Evolutionary conservation across 1,284 basidiomycete genomes (phyloP).

Genomic region (Schizopora paradoxa): DNA sequence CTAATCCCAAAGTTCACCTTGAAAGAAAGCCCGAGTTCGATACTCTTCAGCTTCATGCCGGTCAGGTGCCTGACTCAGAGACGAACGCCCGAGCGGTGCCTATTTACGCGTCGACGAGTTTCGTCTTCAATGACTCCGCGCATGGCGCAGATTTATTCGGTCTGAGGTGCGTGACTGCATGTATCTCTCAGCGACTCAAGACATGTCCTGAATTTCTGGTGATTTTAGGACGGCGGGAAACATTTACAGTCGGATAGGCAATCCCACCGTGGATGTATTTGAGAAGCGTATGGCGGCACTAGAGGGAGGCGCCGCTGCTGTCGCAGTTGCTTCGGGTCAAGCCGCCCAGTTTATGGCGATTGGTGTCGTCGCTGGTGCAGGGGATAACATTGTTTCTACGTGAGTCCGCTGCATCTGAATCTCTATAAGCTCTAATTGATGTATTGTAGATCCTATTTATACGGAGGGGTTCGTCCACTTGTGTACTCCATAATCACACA

Average conservation of each 20-base stretch:
- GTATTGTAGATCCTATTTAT: background rate
- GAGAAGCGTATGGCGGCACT: conserved; percentile 82
- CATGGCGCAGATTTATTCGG: conserved; percentile 84
- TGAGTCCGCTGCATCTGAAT: conserved; percentile 47
- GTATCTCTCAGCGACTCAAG: background rate
- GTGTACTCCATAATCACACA: background rate
- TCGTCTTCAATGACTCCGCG: conserved; percentile 79
- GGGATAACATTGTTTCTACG: conserved; percentile 80
- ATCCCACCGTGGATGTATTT: conserved; percentile 85
- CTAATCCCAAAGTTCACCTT: background rate
- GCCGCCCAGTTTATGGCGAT: conserved; percentile 80
- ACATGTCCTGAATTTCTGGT: background rate
- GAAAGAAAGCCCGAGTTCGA: conserved; percentile 75
- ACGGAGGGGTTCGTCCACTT: too few species aligned
- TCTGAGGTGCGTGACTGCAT: conserved; percentile 33
- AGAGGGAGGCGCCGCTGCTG: conserved; percentile 77
- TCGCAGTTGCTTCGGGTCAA: conserved; percentile 77
- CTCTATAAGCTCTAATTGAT: background rate
- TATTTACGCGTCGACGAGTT: conserved; percentile 76
- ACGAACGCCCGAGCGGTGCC: conserved; percentile 80
- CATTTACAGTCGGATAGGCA: conserved; percentile 76
- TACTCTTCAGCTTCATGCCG: conserved; percentile 80
- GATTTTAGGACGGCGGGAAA: conserved; percentile 50
- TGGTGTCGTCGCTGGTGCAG: conserved; percentile 56
- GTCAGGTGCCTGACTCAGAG: conserved; percentile 64